These are phyloP conservation scores for Tuber microsphaerosporum DNA, from an alignment of 495 filamentous ascomycete genomes.

Conservation along the genomic window DNA sequence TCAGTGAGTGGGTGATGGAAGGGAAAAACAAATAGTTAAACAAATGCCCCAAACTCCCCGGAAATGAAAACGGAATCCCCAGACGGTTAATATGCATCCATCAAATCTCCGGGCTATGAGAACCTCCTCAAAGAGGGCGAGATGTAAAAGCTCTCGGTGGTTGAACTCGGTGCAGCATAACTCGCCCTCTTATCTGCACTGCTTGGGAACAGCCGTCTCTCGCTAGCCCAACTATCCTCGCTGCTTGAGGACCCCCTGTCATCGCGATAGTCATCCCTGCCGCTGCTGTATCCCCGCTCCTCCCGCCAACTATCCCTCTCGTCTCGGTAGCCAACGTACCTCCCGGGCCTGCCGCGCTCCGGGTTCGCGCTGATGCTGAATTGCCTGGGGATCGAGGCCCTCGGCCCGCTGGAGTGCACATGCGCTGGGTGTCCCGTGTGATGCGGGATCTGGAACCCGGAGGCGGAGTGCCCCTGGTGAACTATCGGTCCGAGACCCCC, in stretches of 20 bases:
- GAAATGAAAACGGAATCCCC: conserved; percentile 7
- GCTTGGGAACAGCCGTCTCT: conserved; percentile 21
- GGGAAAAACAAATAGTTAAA: not conserved
- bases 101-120: conserved; percentile 4
- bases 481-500: conserved; percentile 25
- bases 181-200: conserved; percentile 14
- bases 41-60: conserved; percentile 22
- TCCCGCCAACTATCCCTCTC: not conserved
- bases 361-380: conserved; percentile 20
- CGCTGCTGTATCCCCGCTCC: not conserved
- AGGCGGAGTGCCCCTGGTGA: conserved; percentile 19
- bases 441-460: conserved; percentile 24
- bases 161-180: conserved; percentile 25
- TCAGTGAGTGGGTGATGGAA: not conserved
- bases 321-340: conserved; percentile 31
- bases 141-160: conserved; percentile 21
- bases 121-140: conserved; percentile 22
- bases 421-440: conserved; percentile 27
- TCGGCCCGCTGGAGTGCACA: conserved; percentile 16
- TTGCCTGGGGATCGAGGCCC: conserved; percentile 20
- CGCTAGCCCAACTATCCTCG: conserved; percentile 26
- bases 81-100: not conserved
- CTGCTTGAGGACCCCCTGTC: conserved; percentile 19
- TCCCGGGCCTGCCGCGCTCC: conserved; percentile 14
- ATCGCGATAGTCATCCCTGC: not conserved